Percentiles rank a stretch among this genome's conserved stretches.
These are phyloP conservation scores for Neofusicoccum ribis DNA, from an alignment of 2,329 filamentous ascomycete genomes.

Conservation along the genomic window DNA sequence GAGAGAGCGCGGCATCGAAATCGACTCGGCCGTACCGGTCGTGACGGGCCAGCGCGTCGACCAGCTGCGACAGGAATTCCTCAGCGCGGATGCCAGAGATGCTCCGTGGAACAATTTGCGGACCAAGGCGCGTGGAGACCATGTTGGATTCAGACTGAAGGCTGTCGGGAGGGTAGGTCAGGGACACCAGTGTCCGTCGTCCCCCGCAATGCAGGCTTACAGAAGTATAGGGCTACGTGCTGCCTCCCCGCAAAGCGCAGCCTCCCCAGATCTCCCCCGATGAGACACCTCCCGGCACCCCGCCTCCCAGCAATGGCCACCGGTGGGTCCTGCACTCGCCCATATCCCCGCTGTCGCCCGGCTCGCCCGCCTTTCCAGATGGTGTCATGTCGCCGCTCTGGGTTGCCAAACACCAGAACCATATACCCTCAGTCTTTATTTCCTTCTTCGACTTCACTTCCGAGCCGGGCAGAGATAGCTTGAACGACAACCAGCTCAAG, in stretches of 20 bases:
- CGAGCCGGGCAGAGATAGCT: constrained; percentile 69
- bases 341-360: constrained; percentile 83
- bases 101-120: constrained; percentile 61
- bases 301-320: constrained; percentile 48
- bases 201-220: constrained; percentile 27
- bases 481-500: constrained; percentile 87
- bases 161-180: constrained; percentile 77
- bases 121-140: constrained; percentile 48
- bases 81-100: constrained; percentile 63
- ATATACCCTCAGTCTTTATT: constrained; percentile 77
- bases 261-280: constrained; percentile 55
- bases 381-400: constrained; percentile 80
- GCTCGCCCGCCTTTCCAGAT: constrained; percentile 83
- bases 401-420: constrained; percentile 84
- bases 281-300: constrained; percentile 53
- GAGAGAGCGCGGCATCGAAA: constrained; percentile 45
- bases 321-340: constrained; percentile 75
- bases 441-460: constrained; percentile 78
- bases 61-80: constrained; percentile 65
- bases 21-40: constrained; percentile 70
- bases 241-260: constrained; percentile 64
- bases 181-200: constrained; percentile 27
- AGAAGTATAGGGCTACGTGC: constrained; percentile 50
- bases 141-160: constrained; percentile 66
- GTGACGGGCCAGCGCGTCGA: constrained; percentile 66